Conservation (phyloP, 2,329 filamentous ascomycete species). For the Paecilomyces formosus region DNA sequence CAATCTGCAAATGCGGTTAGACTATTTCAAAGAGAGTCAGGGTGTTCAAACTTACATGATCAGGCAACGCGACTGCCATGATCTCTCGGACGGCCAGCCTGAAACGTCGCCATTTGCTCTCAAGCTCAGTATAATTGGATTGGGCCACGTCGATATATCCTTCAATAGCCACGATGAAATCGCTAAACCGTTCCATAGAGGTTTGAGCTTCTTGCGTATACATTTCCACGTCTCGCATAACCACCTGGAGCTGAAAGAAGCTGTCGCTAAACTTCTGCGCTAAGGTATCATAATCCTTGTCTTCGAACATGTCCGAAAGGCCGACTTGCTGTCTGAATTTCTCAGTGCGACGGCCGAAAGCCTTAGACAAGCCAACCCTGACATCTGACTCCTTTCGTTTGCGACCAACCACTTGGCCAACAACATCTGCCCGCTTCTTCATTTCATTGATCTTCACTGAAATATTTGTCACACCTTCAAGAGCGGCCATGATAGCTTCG, state of each 20-base stretch:
- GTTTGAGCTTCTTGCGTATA: slow-evolving; percentile 75
- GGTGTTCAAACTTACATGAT: slow-evolving; percentile 55
- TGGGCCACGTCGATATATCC: slow-evolving; percentile 64
- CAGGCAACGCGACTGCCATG: slow-evolving; percentile 71
- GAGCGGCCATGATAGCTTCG: slow-evolving; percentile 60
- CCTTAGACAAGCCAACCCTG: slow-evolving; percentile 74
- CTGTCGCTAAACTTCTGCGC: slow-evolving; percentile 87
- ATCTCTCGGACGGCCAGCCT: slow-evolving; percentile 82
- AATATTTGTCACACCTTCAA: slow-evolving; percentile 59
- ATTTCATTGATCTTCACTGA: slow-evolving; percentile 76
- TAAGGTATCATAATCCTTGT: slow-evolving; percentile 70
- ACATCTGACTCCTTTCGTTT: slow-evolving; percentile 87
- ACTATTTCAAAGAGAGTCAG: slow-evolving; percentile 1
- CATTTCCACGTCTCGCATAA: slow-evolving; percentile 86
- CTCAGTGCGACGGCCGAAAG: slow-evolving; percentile 81
- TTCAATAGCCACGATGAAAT: slow-evolving; percentile 75
- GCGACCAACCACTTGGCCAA: slow-evolving; percentile 78
- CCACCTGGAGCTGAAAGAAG: slow-evolving; percentile 84
- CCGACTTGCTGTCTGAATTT: slow-evolving; percentile 69
- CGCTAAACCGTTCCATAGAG: slow-evolving; percentile 75
- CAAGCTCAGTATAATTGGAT: slow-evolving; percentile 71
- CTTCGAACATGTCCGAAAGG: slow-evolving; percentile 61
- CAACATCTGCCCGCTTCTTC: slow-evolving; percentile 88
- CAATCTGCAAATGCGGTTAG: slow-evolving; percentile 32
- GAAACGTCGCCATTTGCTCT: slow-evolving; percentile 91